Base-by-base conservation (phyloP, 1,284 basidiomycete genomes). In the Irpex rosettiformis region DNA sequence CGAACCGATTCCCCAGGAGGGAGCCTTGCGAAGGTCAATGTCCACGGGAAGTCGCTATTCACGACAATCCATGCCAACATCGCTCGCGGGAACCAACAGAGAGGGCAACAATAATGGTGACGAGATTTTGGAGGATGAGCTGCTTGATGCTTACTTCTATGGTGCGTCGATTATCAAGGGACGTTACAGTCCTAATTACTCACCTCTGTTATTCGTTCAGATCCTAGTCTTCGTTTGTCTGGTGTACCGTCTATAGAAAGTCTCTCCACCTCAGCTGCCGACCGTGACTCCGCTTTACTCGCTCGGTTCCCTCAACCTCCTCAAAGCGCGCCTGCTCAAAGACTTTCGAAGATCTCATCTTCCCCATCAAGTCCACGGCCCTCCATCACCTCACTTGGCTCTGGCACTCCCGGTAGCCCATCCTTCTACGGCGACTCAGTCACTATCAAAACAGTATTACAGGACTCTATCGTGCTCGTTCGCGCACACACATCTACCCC, bases 381-480 rank as follows among this genome's bases (percentile, higher is more conserved):
- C 33, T 42, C 25, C 11, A 21, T 40, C 16, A 25, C 30, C 7
- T 54, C 52, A 22, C 18, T 37, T 7, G 27, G 18, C 1, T 54
- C 52, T 29, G 21, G 7, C 29, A 29, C 52, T 18, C 22, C 52
- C 7, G 37, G 48, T 7, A 51, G 64, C 58, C 57, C 61, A 1
- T 42, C 63, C 43, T 62, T 70, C n/a, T 65, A 8, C 49, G 49
- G 37, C 5, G 56, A 54, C 25, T 54, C 54, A n/a, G 29, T 90
- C 57, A 76, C 79, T 4, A 78, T 91, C 73, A 91, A 91, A 72
- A 88, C 82, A 10, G 79, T 80, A 47, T 79, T 81, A 59, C 80
- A 83, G 65, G 77, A 83, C 62, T 75, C 78, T 29, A 84, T 86
- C 61, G 77, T 91, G 63, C 73, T 86, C 59, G 76, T 91, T 56